These are phyloP conservation scores for Seminavis robusta DNA, from an alignment of 108 stramenopile species.

Conservation along the genomic window DNA sequence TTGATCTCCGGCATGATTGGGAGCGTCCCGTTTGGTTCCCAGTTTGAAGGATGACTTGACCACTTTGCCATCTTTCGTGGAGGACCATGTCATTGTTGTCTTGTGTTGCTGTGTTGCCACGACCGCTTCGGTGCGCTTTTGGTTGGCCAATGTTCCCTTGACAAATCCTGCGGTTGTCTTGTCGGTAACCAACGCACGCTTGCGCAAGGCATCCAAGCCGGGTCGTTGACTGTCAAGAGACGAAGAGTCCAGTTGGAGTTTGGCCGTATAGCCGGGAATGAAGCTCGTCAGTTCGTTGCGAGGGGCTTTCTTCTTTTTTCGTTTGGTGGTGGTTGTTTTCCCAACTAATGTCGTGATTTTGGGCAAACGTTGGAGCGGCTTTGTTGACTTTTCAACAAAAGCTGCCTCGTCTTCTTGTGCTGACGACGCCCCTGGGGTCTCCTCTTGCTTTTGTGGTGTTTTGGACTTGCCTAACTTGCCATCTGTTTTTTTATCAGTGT, in stretches of 20 bases:
- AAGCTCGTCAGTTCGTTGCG: constrained; percentile 67
- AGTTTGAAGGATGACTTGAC: constrained; percentile 47
- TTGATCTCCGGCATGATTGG: constrained; percentile 47
- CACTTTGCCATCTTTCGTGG: constrained; percentile 15
- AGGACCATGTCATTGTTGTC: constrained; percentile 4
- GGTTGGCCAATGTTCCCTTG: constrained; percentile 22
- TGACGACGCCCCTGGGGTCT: too few species aligned
- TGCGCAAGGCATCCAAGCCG: constrained; percentile 38
- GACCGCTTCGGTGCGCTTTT: constrained; percentile 3
- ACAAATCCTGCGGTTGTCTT: constrained; percentile 26
- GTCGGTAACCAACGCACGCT: constrained; percentile 36
- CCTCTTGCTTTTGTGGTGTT: too few species aligned
- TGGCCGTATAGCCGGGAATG: constrained; percentile 80
- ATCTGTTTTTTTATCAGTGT: too few species aligned
- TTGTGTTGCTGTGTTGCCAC: constrained; percentile 13
- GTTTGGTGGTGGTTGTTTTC: too few species aligned
- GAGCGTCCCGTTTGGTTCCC: constrained; percentile 24
- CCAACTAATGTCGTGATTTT: too few species aligned
- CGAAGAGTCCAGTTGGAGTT: constrained; percentile 51
- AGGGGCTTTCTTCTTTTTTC: constrained; percentile 4
- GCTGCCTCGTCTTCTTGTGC: too few species aligned
- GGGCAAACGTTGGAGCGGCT: too few species aligned
- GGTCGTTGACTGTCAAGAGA: constrained; percentile 30
- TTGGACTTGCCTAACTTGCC: too few species aligned
- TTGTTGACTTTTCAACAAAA: too few species aligned